These are phyloP conservation scores for Aspergillus leporis DNA, from an alignment of 495 filamentous ascomycete genomes.

Conservation along the genomic window DNA sequence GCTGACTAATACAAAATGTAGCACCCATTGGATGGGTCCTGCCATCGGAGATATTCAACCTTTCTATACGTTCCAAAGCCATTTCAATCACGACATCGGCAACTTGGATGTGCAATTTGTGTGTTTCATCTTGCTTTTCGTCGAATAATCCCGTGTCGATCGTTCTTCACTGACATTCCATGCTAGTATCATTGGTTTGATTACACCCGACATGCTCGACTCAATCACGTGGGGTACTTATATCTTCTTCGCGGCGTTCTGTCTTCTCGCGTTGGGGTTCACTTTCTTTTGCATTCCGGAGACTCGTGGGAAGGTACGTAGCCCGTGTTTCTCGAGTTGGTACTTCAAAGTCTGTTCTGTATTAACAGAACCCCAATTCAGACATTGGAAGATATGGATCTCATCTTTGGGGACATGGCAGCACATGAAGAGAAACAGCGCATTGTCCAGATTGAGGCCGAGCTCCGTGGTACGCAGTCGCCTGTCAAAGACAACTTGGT, in stretches of 20 bases:
- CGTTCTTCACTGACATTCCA: background rate
- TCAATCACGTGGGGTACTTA: conserved; percentile 75
- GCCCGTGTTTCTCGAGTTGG: background rate
- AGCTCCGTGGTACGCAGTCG: conserved; percentile 49
- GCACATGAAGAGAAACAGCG: conserved; percentile 70
- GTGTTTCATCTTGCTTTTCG: conserved; percentile 7
- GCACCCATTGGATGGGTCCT: conserved; percentile 45
- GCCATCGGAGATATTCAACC: conserved; percentile 44
- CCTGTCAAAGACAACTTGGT: conserved; percentile 26
- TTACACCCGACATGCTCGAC: conserved; percentile 74
- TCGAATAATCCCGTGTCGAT: conserved; percentile 1
- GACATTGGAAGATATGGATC: conserved; percentile 62
- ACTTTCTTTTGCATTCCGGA: conserved; percentile 63
- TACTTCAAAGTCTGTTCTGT: background rate
- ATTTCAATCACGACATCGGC: conserved; percentile 41
- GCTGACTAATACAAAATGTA: conserved; percentile 18
- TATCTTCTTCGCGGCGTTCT: conserved; percentile 74
- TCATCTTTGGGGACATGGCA: conserved; percentile 72
- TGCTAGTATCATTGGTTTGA: conserved; percentile 64
- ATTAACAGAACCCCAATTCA: conserved; percentile 15
- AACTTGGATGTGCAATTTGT: conserved; percentile 49
- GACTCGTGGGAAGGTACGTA: conserved; percentile 50
- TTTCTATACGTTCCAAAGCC: conserved; percentile 39
- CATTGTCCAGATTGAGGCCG: conserved; percentile 71
- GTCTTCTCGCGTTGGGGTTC: conserved; percentile 61